Evolutionary conservation across 2,329 filamentous ascomycete genomes (phyloP), one percentile per base, ranked within the genome.

Genomic region (Trichoderma citrinoviride): DNA sequence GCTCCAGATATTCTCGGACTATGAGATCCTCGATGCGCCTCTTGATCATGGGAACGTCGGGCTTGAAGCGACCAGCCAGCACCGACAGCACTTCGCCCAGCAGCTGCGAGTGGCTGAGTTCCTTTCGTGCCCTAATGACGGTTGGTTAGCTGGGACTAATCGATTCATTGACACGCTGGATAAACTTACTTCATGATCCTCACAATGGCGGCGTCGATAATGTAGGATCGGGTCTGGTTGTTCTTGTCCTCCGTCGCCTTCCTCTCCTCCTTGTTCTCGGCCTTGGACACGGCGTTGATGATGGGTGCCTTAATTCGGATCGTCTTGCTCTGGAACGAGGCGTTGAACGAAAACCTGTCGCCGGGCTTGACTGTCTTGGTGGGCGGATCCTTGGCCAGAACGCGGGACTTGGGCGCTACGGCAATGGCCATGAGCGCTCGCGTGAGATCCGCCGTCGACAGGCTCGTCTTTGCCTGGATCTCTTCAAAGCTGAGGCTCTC

Each of bases 251-350:
- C 88, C 0, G 91, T 94, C 58, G 86, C 86, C 76, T 86, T 87
- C 54, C 87, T 80, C 76, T 90, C 87, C 3, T 85, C 81, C 68
- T 85, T 80, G 60, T 87, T 92, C 77, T 98, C 94, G 0, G 96
- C 90, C 77, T 92, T 95, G 74, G 92, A 96, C 19, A 89, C 85
- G 1, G 88, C 86, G 56, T 87, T 90, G 70, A 97, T 90, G 5
- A 95, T 90, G 23, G 92, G 92, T 21, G 95, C 91, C 76, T 96
- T 96, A 78, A 97, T 92, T 75, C 91, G 92, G 72, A 95, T 84
- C 56, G 90, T 88, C 73, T 92, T 93, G 78, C 91, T 93, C 54
- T 86, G 82, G 77, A 97, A 98, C 15, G 87, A 82, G 37, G 88
- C 81, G 73, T 98, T 97, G 81, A 93, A 96, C 8, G 80, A 83